Base-by-base conservation (phyloP, 768 basidiomycete genomes). In the Phylloporus sp. region DNA sequence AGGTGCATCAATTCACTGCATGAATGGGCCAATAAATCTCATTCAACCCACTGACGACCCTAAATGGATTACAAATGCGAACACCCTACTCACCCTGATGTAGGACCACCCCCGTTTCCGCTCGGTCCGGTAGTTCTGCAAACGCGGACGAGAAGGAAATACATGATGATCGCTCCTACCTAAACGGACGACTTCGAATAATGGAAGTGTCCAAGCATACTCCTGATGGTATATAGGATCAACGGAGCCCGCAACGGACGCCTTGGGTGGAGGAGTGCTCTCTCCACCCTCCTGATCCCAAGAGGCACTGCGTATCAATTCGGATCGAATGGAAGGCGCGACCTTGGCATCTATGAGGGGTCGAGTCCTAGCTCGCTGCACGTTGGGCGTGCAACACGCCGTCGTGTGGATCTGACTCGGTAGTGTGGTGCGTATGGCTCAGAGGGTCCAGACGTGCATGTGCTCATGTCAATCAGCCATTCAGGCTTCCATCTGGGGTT, bases 291-390 rank as follows among this genome's bases (percentile, higher is more conserved):
- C 52, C 47, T 53, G 52, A 50, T 53, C 48, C 29, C 28, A 24
- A 22, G 28, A 15, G 28, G 44, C 13, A 32, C 11, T 6, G 20
- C 36, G 20, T 15, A 15, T 15, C 24, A 27, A 9, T 24, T 31
- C 20, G 16, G 22, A 24, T 39, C 26, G 20, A 15, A 23, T 27
- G 38, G 35, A 39, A 16, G 15, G 10, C 35, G 12, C 29, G 18
- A 3, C 2, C 46, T 26, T 29, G 29, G 31, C 12, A 26, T 24
- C 12, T 35, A 6, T 31, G 20, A 38, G 45, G 22, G 31, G 45
- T 27, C 48, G 52, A 58, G 52, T 7, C 50, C 43, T 4, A 47
- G 31, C 45, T 29, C 57, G 24, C 29, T 43, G 50, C 56, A 53
- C 39, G 36, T 50, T 44, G 28, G 22, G 45, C 22, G 18, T 23